Conservation (phyloP, 768 basidiomycete genomes). For the Agrocybe praecox region DNA sequence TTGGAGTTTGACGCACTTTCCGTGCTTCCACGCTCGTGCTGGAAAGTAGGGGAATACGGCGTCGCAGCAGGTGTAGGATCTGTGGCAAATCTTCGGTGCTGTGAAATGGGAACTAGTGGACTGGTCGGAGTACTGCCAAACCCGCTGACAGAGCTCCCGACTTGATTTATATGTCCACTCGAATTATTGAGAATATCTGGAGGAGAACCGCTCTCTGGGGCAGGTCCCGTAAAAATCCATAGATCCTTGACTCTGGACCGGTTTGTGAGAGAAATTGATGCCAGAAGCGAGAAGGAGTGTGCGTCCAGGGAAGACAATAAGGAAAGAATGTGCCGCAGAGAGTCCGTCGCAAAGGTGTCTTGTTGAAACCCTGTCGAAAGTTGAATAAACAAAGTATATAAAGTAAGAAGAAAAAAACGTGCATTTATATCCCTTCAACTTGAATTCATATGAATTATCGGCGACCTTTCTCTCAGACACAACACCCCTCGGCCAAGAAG, state of each 20-base stretch:
- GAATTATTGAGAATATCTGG: constrained; percentile 23
- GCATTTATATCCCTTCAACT: constrained; percentile 83
- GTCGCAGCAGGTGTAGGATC: constrained; percentile 27
- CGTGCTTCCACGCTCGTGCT: constrained; percentile 22
- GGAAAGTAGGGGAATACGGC: constrained; percentile 17
- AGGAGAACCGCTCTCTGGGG: constrained; percentile 30
- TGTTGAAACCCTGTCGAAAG: constrained; percentile 68
- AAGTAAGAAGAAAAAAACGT: constrained; percentile 22
- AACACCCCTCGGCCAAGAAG: constrained; percentile 80
- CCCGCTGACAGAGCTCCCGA: background rate
- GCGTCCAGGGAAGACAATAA: constrained; percentile 68
- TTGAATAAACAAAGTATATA: background rate
- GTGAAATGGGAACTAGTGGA: constrained; percentile 22
- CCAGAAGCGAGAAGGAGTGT: constrained; percentile 67
- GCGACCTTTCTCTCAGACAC: constrained; percentile 77
- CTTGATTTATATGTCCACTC: background rate
- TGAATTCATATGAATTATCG: constrained; percentile 76
- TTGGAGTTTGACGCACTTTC: constrained; percentile 10
- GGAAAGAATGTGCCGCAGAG: constrained; percentile 68
- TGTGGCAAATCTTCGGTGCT: constrained; percentile 38
- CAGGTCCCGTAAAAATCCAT: constrained; percentile 74
- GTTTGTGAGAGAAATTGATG: constrained; percentile 71
- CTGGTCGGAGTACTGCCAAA: background rate
- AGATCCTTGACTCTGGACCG: constrained; percentile 76
- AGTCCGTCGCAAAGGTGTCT: constrained; percentile 74